phyloP scores from a whole-genome alignment of 305 asterid genomes.

The Fraxinus angustifolia region DNA sequence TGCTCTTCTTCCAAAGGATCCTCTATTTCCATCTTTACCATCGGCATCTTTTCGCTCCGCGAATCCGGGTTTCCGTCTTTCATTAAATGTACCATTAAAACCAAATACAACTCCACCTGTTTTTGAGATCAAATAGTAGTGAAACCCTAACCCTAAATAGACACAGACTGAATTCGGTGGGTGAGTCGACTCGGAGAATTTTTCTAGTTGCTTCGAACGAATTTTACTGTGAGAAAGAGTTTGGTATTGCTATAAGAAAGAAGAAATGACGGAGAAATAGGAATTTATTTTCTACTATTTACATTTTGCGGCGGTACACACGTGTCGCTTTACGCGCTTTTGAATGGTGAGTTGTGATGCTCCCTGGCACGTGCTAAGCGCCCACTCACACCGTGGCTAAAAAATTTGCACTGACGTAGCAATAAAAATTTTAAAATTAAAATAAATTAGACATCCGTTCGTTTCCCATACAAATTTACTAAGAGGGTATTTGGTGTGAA shows the following conservation, averaged over 20 bases:
- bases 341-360: neutral
- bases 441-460: neutral
- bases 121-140: conserved; percentile 21
- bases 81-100: conserved; percentile 64
- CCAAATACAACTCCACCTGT: neutral
- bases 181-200: neutral
- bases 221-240: neutral
- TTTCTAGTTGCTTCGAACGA: neutral
- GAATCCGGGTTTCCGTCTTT: conserved; percentile 43
- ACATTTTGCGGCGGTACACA: conserved; percentile 42
- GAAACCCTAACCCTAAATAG: conserved; percentile 16
- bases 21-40: conserved; percentile 69
- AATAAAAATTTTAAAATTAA: neutral
- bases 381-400: conserved; percentile 18
- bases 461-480: too few relatives aligned
- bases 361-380: conserved; percentile 22
- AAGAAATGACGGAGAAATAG: conserved; percentile 8
- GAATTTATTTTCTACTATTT: conserved; percentile 19
- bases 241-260: conserved; percentile 7
- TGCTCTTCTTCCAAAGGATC: conserved; percentile 68
- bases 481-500: too few relatives aligned
- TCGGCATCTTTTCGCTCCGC: conserved; percentile 40
- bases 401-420: neutral
- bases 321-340: conserved; percentile 34
- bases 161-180: neutral